Evolutionary conservation across 225 moss, liverwort and hornwort species (phyloP).

Genomic region (Marchantia polymorpha): DNA sequence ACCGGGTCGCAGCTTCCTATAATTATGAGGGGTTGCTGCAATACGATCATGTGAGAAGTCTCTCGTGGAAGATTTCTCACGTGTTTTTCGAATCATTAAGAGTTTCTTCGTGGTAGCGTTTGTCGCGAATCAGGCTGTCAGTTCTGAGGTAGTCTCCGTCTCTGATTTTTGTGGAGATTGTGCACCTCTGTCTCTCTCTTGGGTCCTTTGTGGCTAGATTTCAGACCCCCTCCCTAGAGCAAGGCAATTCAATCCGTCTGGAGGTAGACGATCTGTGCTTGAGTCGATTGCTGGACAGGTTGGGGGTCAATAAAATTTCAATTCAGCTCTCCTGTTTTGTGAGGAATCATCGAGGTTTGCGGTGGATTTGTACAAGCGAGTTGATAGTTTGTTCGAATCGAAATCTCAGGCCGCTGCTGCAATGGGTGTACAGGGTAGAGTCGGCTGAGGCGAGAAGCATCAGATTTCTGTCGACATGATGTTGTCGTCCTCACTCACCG

Average conservation of each 20-base stretch:
- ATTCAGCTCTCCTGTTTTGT: background rate
- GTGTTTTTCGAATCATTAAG: background rate
- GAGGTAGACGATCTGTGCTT: background rate
- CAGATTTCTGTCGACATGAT: slow-evolving; percentile 2
- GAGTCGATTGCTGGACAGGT: background rate
- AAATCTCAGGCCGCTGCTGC: background rate
- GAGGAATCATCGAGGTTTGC: background rate
- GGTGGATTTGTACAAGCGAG: background rate
- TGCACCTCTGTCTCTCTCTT: background rate
- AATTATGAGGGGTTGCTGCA: background rate
- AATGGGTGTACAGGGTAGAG: background rate
- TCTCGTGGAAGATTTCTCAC: background rate
- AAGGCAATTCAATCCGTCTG: background rate
- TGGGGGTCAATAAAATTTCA: background rate
- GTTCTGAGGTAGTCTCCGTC: background rate
- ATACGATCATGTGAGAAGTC: background rate
- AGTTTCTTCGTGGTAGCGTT: background rate
- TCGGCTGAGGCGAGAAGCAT: slow-evolving; percentile 12
- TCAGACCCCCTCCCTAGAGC: background rate
- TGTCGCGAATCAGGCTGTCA: background rate
- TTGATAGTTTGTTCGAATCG: slow-evolving; percentile 7
- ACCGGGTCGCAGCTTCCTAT: background rate
- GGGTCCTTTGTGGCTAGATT: background rate
- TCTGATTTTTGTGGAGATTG: background rate
- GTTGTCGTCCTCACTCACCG: slow-evolving; percentile 9